Evolutionary conservation across 2,329 filamentous ascomycete genomes (phyloP), one percentile per base, ranked within the genome.

Genomic region (Diaporthe longicolla): DNA sequence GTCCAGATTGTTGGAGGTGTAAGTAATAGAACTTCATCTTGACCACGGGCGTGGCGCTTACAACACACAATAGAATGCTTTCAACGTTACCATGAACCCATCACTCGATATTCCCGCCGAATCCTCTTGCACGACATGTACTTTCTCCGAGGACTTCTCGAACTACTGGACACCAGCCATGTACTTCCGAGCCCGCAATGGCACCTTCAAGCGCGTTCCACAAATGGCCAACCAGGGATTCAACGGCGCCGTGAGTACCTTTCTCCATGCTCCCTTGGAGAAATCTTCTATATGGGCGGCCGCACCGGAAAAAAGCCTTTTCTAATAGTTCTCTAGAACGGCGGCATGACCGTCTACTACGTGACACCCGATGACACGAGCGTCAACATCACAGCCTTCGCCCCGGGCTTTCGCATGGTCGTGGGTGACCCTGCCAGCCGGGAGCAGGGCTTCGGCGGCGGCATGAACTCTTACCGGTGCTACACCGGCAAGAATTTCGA

Each of bases 1-100:
- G 0, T 17, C 9, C 10, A 68, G 58, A 87, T 91, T 73, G 85
- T 88, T 71, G 89, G 90, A 71, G 83, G 83, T 8, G 72, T 73
- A 55, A 70, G 72, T 70, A n/a, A 59, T 37, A 1, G 11, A 9
- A 19, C 10, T 3, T 0, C 15, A 11, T 17, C n/a, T 40, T 4
- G 4, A 15, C 24, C 24, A 15, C 5, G 11, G 37, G 9, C 4
- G 19, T 1, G 4, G 1, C 17, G 15, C 48, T 68, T 2, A 68
- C 9, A 8, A 17, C n/a, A n/a, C n/a, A n/a, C 19, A 21, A 54
- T 19, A 73, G 68, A 82, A 85, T 72, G 81, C 81, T 1, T 85
- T 85, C 81, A 85, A 85, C 71, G 80, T 81, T 0, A 79, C 82
- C n/a, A 84, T 85, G 83, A 24, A 79, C 77, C 9, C 77, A 72